Conservation (phyloP, 331 rosid genomes). For the Saraca asoca region DNA sequence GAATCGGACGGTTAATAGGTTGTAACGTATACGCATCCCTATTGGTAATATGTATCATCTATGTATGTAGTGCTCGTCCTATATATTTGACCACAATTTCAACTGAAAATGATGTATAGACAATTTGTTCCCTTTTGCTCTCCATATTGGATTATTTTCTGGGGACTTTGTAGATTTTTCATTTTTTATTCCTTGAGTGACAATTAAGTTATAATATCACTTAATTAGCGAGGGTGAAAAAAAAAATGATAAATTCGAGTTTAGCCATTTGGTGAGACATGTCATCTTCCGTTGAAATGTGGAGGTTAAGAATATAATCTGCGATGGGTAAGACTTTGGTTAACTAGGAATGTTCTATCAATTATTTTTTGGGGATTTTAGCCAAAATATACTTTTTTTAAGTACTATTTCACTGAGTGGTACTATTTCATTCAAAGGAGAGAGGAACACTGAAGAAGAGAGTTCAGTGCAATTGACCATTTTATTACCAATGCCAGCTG, state of each 20-base stretch:
- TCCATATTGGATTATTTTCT: no score
- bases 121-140: neutral
- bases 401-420: neutral
- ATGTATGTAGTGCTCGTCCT: neutral
- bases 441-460: neutral
- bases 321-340: constrained; percentile 31
- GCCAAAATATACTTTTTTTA: neutral
- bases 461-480: neutral
- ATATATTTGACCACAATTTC: no score
- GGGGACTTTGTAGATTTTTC: no score
- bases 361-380: neutral
- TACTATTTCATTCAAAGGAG: constrained; percentile 4
- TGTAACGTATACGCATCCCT: neutral
- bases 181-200: no score
- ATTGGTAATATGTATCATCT: no score
- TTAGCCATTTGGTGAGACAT: constrained; percentile 1
- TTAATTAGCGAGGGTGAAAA: no score
- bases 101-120: neutral
- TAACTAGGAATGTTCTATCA: constrained; percentile 29
- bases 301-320: constrained; percentile 22
- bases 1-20: constrained; percentile 2
- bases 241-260: neutral
- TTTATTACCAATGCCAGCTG: constrained; percentile 5
- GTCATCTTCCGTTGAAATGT: constrained; percentile 19
- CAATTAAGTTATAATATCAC: no score